Evolutionary conservation across 176 grass and related monocot species (phyloP), one percentile per base, ranked within the genome.

Genomic region (Echinochloa phyllopogon): DNA sequence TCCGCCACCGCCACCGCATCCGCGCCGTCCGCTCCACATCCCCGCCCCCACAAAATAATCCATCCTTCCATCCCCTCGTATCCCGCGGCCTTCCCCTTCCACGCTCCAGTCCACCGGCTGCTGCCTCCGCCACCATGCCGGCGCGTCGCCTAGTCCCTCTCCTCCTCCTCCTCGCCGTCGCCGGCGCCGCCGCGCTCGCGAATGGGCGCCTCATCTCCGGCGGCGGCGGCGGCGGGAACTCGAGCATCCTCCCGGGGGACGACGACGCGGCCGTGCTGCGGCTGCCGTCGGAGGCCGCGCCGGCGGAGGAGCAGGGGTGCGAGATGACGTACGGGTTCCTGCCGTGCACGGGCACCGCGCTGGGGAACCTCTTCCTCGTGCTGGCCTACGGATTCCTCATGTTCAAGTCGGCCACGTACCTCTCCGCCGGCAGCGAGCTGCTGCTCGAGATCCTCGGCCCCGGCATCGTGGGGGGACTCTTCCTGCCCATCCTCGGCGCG

Each of bases 261-360:
- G 57, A 0, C n/a, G n/a, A n/a, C 55, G 43, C 2, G 8, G 7
- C 72, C 15, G 76, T 61, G 13, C 84, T 87, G 23, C 89, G 87
- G 23, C 82, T 83, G 6, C 87, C 87, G 40, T 75, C 84, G 42
- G 51, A 6, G 68, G 42, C 3, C 20, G 76, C 13, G 41, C 24
- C 3, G 70, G 51, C 0, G 38, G 68, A 24, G 9, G 64, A 0
- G 65, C 72, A 3, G 7, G 47, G 27, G 27, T 98, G 96, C 80
- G 91, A 98, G 77, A 90, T 87, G 84, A 89, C 96, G 74, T 98
- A 98, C 56, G 96, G 96, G 47, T 94, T 95, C 77, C 74, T 98
- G 23, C 96, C 96, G 12, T 98, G 93, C 76, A 95, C 96, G 10
- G 52, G 25, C 4, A 95, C 93, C 14, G 87, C 62, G 8, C 6